Conservation (phyloP, 192 early-diverging fungal species). For the Cetraspora pellucida region DNA sequence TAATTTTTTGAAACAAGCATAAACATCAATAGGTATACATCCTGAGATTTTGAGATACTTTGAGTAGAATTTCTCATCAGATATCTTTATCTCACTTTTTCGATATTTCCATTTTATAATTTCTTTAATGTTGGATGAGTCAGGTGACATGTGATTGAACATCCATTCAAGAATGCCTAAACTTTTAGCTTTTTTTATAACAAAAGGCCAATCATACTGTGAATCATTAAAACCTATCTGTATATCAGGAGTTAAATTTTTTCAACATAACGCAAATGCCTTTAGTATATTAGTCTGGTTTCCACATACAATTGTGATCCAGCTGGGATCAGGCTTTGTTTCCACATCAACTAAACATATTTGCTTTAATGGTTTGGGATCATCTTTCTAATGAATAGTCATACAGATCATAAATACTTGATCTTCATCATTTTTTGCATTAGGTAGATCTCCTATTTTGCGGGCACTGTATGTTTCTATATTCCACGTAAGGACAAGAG, state of each 20-base stretch:
- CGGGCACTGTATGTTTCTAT: not conserved
- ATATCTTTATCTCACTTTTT: too few species aligned
- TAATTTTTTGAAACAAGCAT: too few species aligned
- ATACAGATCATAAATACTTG: constrained; percentile 15
- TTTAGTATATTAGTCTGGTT: not conserved
- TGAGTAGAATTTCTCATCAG: constrained; percentile 11
- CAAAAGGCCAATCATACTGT: not conserved
- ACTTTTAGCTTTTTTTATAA: not conserved
- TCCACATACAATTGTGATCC: constrained; percentile 12
- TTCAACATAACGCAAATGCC: constrained; percentile 4
- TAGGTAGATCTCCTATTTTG: not conserved
- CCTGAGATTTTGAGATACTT: constrained; percentile 24
- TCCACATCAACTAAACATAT: not conserved
- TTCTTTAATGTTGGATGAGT: not conserved
- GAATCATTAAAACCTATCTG: not conserved
- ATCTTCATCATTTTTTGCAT: not conserved
- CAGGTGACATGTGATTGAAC: not conserved
- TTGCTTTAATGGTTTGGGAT: not conserved
- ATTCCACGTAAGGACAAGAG: not conserved
- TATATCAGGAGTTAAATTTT: not conserved
- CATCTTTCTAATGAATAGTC: constrained; percentile 2
- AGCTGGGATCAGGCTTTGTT: not conserved
- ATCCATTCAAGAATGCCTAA: not conserved
- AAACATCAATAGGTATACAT: constrained; percentile 12
- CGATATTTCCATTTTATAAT: not conserved